A percentile compares a stretch with the other conserved stretches of the same genome.
These are phyloP conservation scores for Chimonanthus praecox DNA, from an alignment of 164 flowering plant genomes.

Conservation along the genomic window DNA sequence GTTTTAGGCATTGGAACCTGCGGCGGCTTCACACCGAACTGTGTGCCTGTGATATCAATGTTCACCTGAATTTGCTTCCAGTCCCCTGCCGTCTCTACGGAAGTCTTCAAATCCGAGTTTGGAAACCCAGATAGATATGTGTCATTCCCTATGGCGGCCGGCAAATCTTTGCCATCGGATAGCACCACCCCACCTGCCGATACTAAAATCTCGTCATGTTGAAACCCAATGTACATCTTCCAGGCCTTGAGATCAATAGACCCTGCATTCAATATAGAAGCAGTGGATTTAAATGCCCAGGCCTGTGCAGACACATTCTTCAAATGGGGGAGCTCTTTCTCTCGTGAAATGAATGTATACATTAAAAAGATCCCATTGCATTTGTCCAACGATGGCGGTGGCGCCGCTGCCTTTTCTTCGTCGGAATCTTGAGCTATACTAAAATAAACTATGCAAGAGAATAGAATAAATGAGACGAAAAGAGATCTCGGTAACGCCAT, in stretches of 20 bases:
- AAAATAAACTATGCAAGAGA: constrained; percentile 1
- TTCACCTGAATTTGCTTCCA: constrained; percentile 44
- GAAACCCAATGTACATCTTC: constrained; percentile 68
- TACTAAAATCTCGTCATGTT: constrained; percentile 48
- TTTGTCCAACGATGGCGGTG: constrained; percentile 31
- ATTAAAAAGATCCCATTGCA: constrained; percentile 67
- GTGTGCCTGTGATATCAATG: constrained; percentile 66
- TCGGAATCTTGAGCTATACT: constrained; percentile 29
- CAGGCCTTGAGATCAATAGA: constrained; percentile 47
- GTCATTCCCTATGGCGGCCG: constrained; percentile 61
- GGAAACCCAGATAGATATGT: constrained; percentile 71
- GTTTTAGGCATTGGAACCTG: constrained; percentile 58
- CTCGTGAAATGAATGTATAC: constrained; percentile 38
- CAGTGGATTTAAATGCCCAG: constrained; percentile 66
- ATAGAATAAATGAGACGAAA: not conserved
- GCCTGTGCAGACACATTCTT: constrained; percentile 76
- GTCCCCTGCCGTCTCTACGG: constrained; percentile 86
- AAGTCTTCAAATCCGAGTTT: constrained; percentile 57
- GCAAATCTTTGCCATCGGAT: constrained; percentile 52
- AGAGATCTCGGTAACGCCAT: constrained; percentile 15
- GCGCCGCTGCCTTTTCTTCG: constrained; percentile 7
- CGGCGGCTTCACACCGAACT: constrained; percentile 56
- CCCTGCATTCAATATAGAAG: constrained; percentile 55
- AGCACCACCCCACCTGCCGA: constrained; percentile 66
- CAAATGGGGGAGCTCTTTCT: constrained; percentile 37